Evolutionary conservation across 148 eudicot genomes (phyloP), one percentile per base, ranked within the genome.

Genomic region (Amaranthus cruentus): DNA sequence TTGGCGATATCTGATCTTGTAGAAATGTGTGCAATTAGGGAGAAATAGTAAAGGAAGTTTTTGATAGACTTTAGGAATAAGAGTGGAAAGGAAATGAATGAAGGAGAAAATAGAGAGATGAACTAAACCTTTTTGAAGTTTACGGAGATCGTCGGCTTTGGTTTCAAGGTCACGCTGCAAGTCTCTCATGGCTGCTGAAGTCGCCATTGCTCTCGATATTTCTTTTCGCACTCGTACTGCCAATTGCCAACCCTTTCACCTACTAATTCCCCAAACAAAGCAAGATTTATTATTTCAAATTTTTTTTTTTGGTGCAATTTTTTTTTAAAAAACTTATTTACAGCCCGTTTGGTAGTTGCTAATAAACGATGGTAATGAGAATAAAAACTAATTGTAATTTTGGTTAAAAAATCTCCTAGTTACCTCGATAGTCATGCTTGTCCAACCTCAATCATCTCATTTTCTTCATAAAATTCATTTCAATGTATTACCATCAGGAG

Each of bases 1-100:
- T 95, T 95, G 0, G 89, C 83, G n/a, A 90, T 88, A 71, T 95
- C 98, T 91, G 86, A 43, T 62, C 67, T 48, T 54, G 47, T 12
- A 58, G 60, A 60, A 52, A 13, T 49, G 47, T 54, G 13, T 15
- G 4, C 10, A 70, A 44, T 53, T 15, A 76, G 13, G 38, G 6
- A 50, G 5, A 50, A 57, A 7, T 14, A 38, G 47, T n/a, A 3
- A 53, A 6, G 11, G 4, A 70, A 43, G 13, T 44, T 7, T 0
- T 52, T 38, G 3, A 13, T 10, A 44, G 12, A 12, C 28, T 69
- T 53, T 9, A 69, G 7, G 13, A 7, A 47, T 10, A 12, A 12
- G 6, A 0, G 55, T 18, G 38, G 42, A 57, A 18, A n/a, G 9
- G 42, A n/a, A 4, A 12, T n/a, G 49, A 42, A 47, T 4, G 50